phyloP scores from a whole-genome alignment of 1,284 basidiomycete species.

The Austroboletus niveus region DNA sequence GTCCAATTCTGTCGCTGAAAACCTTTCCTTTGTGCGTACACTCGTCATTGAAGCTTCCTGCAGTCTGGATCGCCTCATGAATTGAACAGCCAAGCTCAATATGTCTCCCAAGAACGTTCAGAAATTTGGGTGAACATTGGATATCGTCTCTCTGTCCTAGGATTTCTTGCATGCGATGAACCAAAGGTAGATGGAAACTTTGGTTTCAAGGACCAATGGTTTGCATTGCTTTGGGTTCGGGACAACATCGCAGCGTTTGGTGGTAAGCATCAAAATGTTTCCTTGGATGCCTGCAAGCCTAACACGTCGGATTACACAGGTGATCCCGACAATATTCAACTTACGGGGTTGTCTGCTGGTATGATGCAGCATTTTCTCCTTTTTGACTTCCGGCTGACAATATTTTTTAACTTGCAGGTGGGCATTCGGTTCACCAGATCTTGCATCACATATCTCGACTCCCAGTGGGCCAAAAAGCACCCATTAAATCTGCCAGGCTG shows the following conservation, averaged over 20 bases:
- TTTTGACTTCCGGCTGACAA: background rate
- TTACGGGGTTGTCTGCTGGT: conserved; percentile 72
- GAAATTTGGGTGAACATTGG: conserved; percentile 75
- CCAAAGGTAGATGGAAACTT: conserved; percentile 65
- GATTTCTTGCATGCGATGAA: conserved; percentile 64
- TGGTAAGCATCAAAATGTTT: conserved; percentile 48
- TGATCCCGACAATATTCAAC: conserved; percentile 54
- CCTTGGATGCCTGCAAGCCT: conserved; percentile 42
- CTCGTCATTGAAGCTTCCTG: conserved; percentile 51
- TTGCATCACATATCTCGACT: conserved; percentile 66
- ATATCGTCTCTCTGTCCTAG: conserved; percentile 69
- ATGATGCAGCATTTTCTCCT: background rate
- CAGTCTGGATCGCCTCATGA: conserved; percentile 75
- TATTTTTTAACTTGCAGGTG: conserved; percentile 40
- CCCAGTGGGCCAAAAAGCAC: conserved; percentile 52
- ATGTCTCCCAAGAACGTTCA: conserved; percentile 56
- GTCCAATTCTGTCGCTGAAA: too few relatives aligned
- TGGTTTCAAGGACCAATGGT: conserved; percentile 69
- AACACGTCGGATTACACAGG: conserved; percentile 17
- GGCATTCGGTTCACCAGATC: conserved; percentile 72
- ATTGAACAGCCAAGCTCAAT: conserved; percentile 60
- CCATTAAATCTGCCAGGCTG: conserved; percentile 62
- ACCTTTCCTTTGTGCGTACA: too few relatives aligned
- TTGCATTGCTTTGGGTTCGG: conserved; percentile 22
- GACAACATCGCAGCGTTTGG: conserved; percentile 26